Evolutionary conservation across 116 monocot genomes (phyloP).

Genomic region (Thalassia testudinum): DNA sequence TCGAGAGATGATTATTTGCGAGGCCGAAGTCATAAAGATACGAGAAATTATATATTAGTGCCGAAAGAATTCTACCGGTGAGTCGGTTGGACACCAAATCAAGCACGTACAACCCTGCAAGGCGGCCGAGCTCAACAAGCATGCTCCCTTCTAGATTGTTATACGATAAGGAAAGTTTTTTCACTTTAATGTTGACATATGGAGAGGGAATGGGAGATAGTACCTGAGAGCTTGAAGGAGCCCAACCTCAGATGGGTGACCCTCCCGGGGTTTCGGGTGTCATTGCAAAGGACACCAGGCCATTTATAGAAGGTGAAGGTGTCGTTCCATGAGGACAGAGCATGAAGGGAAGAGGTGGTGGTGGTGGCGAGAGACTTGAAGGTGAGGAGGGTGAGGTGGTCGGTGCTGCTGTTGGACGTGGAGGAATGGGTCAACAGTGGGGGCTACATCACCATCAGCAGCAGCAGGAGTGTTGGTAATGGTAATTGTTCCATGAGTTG

Average conservation of each 20-base stretch:
- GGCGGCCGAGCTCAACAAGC: constrained; percentile 7
- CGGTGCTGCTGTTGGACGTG: no score
- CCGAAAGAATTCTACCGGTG: constrained; percentile 22
- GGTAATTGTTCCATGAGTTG: no score
- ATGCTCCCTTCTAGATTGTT: constrained; percentile 22
- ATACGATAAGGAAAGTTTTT: not conserved
- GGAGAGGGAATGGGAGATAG: constrained; percentile 9
- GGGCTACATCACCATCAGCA: no score
- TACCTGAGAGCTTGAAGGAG: constrained; percentile 1
- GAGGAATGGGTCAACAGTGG: no score
- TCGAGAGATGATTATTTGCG: constrained; percentile 23
- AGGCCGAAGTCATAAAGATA: constrained; percentile 11
- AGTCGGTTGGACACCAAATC: constrained; percentile 21
- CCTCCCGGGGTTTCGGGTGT: no score
- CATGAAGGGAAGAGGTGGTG: not conserved
- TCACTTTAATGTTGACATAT: constrained; percentile 10
- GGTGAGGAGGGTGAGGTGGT: no score
- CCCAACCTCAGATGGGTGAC: no score
- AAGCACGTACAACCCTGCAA: constrained; percentile 3
- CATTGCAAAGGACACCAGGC: not conserved
- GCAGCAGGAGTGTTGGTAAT: no score
- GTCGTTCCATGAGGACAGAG: no score
- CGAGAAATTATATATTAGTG: constrained; percentile 37
- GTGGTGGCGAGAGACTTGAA: no score
- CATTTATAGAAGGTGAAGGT: no score